These are phyloP conservation scores for Sporisorium reilianum DNA, from an alignment of 1,284 basidiomycete genomes.

Conservation along the genomic window DNA sequence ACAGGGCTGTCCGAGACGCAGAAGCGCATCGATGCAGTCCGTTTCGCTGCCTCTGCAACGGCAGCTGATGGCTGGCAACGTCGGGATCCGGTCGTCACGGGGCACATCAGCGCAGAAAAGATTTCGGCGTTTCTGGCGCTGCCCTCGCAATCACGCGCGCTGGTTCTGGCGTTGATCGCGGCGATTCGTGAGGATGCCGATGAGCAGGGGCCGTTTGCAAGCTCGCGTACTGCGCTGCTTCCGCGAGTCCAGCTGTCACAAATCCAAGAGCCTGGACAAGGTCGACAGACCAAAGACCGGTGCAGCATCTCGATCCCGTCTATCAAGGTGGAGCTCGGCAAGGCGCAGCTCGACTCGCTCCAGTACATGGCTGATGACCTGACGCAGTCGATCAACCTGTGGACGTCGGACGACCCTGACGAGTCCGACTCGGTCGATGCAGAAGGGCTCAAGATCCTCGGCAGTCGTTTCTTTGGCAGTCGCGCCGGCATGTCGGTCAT, in stretches of 20 bases:
- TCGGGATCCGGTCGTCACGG: slow-evolving; percentile 12
- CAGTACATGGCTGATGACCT: slow-evolving; percentile 61
- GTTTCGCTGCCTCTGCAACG: slow-evolving; percentile 18
- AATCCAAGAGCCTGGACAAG: not conserved
- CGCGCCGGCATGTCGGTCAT: slow-evolving; percentile 46
- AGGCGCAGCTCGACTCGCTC: slow-evolving; percentile 52
- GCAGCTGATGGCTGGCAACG: slow-evolving; percentile 1
- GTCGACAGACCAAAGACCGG: slow-evolving; percentile 16
- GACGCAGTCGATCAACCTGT: slow-evolving; percentile 42
- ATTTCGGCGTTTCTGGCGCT: slow-evolving; percentile 32
- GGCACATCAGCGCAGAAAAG: slow-evolving; percentile 20
- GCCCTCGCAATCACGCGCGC: slow-evolving; percentile 24
- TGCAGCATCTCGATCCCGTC: slow-evolving; percentile 38
- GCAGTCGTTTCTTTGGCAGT: slow-evolving; percentile 58
- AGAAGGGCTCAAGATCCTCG: slow-evolving; percentile 54
- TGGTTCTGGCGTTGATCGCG: slow-evolving; percentile 33
- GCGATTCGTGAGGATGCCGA: slow-evolving; percentile 13
- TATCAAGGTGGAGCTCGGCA: slow-evolving; percentile 39
- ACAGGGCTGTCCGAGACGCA: slow-evolving; percentile 18
- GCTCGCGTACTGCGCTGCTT: not conserved
- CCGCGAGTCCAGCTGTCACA: slow-evolving; percentile 20
- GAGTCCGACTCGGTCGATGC: slow-evolving; percentile 31
- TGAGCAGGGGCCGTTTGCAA: slow-evolving; percentile 3
- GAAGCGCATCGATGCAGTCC: slow-evolving; percentile 9
- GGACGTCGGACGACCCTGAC: slow-evolving; percentile 26